Conservation (phyloP, 495 filamentous ascomycete species). For the Talaromyces trachyspermus region DNA sequence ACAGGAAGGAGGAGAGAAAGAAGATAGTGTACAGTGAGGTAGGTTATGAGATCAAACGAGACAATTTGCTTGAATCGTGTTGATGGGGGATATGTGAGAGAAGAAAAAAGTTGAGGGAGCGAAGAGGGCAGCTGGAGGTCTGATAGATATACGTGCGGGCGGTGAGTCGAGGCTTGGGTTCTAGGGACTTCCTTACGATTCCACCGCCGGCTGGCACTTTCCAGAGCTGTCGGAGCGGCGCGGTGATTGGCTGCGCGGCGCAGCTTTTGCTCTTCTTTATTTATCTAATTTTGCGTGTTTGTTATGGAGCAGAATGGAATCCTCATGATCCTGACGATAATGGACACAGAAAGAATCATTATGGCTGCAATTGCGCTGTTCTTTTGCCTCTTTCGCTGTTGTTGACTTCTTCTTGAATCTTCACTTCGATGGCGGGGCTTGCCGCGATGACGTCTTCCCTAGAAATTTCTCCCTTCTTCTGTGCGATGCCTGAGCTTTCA, state of each 20-base stretch:
- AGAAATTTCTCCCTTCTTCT: not conserved
- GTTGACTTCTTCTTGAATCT: no score
- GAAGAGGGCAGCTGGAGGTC: slow-evolving; percentile 10
- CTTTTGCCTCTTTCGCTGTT: no score
- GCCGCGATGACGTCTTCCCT: no score
- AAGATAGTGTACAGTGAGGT: slow-evolving; percentile 1
- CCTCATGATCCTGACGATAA: no score
- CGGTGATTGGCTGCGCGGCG: not conserved
- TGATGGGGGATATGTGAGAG: slow-evolving; percentile 9
- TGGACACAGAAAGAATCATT: no score
- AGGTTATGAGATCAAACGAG: no score
- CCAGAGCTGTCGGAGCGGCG: slow-evolving; percentile 1
- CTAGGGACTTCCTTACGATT: slow-evolving; percentile 37
- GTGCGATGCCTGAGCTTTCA: not conserved
- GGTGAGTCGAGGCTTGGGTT: slow-evolving; percentile 45
- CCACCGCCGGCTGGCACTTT: slow-evolving; percentile 16
- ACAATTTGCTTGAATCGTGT: no score
- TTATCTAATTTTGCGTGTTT: not conserved
- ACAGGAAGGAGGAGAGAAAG: slow-evolving; percentile 13
- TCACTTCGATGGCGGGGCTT: no score
- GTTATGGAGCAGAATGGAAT: not conserved
- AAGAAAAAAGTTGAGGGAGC: slow-evolving; percentile 5
- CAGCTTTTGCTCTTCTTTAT: not conserved
- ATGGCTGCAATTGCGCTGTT: no score
- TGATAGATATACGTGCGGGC: slow-evolving; percentile 38